These are phyloP conservation scores for Syzygium syzygioides DNA, from an alignment of 441 rosid genomes.

Conservation along the genomic window DNA sequence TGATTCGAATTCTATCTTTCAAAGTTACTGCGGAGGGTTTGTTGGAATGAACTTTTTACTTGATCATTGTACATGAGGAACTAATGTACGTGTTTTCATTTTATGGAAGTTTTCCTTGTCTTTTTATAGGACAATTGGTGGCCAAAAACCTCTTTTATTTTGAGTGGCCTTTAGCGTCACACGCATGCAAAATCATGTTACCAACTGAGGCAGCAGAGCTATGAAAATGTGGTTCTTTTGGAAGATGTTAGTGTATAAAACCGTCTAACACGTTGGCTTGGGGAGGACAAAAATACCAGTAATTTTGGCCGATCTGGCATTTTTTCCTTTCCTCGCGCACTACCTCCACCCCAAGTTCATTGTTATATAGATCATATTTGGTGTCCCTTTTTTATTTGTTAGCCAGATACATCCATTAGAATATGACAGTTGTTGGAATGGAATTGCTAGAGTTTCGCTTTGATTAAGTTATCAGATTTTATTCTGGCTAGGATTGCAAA, in stretches of 20 bases:
- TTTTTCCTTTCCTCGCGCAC: not conserved
- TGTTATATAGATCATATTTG: not conserved
- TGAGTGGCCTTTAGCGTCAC: not conserved
- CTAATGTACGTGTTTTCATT: not conserved
- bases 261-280: not conserved
- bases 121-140: not conserved
- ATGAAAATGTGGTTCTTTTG: not conserved
- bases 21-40: conserved; percentile 44
- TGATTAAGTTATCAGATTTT: not conserved
- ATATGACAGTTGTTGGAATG: not conserved
- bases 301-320: not conserved
- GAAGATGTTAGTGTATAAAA: not conserved
- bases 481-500: not conserved
- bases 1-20: conserved; percentile 88
- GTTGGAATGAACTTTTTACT: not conserved
- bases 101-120: not conserved
- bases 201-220: not conserved
- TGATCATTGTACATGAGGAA: not conserved
- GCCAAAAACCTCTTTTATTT: not conserved
- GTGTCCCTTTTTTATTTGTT: not conserved
- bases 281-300: not conserved
- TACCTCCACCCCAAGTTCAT: not conserved
- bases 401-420: not conserved
- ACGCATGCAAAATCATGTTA: not conserved
- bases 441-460: not conserved